A percentile compares a stretch with the other conserved stretches of the same genome.
phyloP scores from a whole-genome alignment of 306 rosid genomes.

The Cicer cuneatum region DNA sequence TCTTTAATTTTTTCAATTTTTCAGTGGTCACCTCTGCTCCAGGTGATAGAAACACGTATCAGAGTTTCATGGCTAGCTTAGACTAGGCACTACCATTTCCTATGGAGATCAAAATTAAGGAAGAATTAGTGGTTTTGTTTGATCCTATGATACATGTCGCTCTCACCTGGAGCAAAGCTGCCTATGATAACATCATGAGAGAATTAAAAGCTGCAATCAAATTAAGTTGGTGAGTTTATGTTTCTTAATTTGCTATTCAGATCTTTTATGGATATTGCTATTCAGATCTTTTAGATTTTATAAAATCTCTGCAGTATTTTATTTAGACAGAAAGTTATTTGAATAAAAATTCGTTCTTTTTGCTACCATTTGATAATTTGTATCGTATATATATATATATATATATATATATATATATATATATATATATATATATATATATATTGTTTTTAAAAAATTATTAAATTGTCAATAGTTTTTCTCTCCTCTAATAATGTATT shows the following conservation, averaged over 20 bases:
- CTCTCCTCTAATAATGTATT: too few relatives aligned
- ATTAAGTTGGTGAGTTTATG: conserved; percentile 4
- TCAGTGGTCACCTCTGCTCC: neutral
- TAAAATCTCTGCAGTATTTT: too few relatives aligned
- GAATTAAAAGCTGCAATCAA: neutral
- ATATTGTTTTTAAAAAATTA: too few relatives aligned
- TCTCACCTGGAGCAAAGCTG: conserved; percentile 34
- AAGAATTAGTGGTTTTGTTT: neutral
- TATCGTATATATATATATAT: too few relatives aligned
- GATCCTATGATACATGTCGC: conserved; percentile 18
- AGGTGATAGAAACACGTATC: conserved; percentile 40
- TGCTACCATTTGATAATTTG: too few relatives aligned
- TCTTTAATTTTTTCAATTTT: neutral
- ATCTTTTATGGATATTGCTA: neutral
- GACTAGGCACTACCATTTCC: neutral
- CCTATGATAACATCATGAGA: neutral
- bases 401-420: too few relatives aligned
- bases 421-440: too few relatives aligned
- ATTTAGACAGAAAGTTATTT: too few relatives aligned
- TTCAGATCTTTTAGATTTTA: neutral
- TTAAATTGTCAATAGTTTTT: too few relatives aligned
- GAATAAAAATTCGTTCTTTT: too few relatives aligned
- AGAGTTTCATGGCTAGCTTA: neutral
- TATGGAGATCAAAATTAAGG: neutral
- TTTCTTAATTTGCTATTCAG: neutral